These are phyloP conservation scores for Solanum pimpinellifolium DNA, from an alignment of 257 asterid species.

Conservation along the genomic window DNA sequence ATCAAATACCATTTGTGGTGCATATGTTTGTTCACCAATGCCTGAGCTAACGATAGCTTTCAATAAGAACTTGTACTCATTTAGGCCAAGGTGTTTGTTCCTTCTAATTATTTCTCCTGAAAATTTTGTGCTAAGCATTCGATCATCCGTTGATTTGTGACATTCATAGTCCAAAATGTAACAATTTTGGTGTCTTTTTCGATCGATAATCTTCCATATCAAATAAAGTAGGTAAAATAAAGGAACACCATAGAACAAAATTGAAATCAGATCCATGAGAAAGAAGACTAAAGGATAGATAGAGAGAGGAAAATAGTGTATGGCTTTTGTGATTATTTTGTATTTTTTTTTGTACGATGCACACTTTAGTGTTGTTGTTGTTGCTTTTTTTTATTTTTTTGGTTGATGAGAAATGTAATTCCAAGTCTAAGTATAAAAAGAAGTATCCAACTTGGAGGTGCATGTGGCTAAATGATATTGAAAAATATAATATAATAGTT, in stretches of 20 bases:
- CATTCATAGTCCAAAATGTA: conserved; percentile 76
- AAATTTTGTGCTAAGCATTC: conserved; percentile 43
- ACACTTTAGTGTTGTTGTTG: not conserved
- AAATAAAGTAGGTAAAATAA: conserved; percentile 21
- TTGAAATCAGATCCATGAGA: conserved; percentile 30
- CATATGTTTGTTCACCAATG: conserved; percentile 86
- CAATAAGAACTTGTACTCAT: conserved; percentile 63
- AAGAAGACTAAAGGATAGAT: not conserved
- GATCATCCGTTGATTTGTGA: conserved; percentile 40
- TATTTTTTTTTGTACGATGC: not conserved
- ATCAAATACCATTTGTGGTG: conserved; percentile 55
- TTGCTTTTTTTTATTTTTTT: not conserved
- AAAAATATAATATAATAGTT: not conserved
- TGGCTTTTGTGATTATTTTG: not conserved
- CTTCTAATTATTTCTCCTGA: conserved; percentile 52
- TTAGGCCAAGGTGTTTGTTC: conserved; percentile 62
- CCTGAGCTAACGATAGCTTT: conserved; percentile 85
- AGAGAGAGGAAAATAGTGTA: not conserved
- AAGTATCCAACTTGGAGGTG: not conserved
- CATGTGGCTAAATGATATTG: not conserved
- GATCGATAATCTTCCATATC: conserved; percentile 12
- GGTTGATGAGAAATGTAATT: not conserved
- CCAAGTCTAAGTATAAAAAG: not conserved
- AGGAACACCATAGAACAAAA: conserved; percentile 24
- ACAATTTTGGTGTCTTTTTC: conserved; percentile 31